These are phyloP conservation scores for Pyrus hybrid DNA, from an alignment of 331 rosid species.

Conservation along the genomic window DNA sequence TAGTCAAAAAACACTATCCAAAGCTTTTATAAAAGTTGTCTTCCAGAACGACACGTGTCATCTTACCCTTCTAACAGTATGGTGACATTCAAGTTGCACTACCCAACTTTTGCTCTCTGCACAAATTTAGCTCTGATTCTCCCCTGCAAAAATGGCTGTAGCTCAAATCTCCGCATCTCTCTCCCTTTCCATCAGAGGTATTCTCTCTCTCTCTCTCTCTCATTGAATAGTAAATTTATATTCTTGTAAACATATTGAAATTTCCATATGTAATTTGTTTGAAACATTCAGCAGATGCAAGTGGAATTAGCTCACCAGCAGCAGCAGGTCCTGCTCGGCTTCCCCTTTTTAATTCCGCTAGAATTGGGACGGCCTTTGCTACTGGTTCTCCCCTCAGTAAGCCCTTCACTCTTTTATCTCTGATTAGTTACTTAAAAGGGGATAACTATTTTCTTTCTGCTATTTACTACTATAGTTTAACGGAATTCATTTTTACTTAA, in stretches of 20 bases:
- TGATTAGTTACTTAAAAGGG: neutral
- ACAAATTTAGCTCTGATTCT: conserved; percentile 1
- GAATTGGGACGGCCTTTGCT: conserved; percentile 32
- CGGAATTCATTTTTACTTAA: too few species aligned
- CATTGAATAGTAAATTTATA: neutral
- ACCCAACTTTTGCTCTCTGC: neutral
- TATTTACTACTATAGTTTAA: too few species aligned
- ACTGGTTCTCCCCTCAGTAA: conserved; percentile 65
- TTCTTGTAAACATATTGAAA: neutral
- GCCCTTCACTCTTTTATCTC: neutral
- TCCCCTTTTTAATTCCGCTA: conserved; percentile 16
- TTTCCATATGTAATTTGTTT: neutral
- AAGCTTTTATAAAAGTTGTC: too few species aligned
- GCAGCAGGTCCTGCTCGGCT: conserved; percentile 24
- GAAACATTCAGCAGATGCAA: conserved; percentile 31
- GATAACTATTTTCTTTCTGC: too few species aligned
- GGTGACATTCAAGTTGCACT: neutral
- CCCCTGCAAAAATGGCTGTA: conserved; percentile 34
- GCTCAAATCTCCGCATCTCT: conserved; percentile 56
- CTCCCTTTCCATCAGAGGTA: conserved; percentile 39
- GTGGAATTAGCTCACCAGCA: conserved; percentile 17
- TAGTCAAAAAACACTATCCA: too few species aligned
- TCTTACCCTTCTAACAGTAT: neutral
- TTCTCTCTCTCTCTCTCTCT: neutral
- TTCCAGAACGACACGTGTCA: conserved; percentile 12